Percentiles rank a stretch among this genome's conserved stretches.
Evolutionary conservation across 495 filamentous ascomycete genomes (phyloP).

Genomic region (Daldinia concentrica): DNA sequence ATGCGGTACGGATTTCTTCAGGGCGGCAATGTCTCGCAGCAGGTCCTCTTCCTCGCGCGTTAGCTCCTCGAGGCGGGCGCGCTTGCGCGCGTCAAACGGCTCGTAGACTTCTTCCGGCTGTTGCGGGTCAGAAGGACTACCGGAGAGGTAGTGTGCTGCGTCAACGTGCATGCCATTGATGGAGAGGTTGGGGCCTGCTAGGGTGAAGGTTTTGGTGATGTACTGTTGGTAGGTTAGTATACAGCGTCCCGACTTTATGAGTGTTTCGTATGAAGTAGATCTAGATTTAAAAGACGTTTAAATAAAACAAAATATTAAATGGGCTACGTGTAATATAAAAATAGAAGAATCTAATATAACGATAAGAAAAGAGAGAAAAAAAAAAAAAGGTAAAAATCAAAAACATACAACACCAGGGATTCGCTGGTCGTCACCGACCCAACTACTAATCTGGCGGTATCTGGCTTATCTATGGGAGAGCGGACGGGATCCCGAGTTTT

Average conservation of each 20-base stretch:
- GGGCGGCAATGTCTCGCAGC: constrained; percentile 73
- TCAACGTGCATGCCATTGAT: constrained; percentile 79
- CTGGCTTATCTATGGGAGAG: constrained; percentile 58
- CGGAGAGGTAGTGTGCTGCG: constrained; percentile 55
- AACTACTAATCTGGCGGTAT: constrained; percentile 57
- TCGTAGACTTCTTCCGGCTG: constrained; percentile 71
- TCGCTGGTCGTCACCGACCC: constrained; percentile 62
- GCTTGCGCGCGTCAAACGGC: constrained; percentile 76
- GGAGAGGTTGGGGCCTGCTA: constrained; percentile 72
- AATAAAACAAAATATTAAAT: neutral
- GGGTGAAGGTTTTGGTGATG: constrained; percentile 75
- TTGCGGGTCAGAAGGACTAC: constrained; percentile 41
- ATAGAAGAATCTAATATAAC: too few relatives aligned
- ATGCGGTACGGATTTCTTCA: constrained; percentile 74
- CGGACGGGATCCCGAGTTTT: constrained; percentile 62
- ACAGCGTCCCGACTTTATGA: neutral
- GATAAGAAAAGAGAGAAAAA: neutral
- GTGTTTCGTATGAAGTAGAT: neutral
- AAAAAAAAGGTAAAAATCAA: constrained; percentile 13
- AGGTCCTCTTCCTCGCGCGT: constrained; percentile 77
- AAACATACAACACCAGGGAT: constrained; percentile 60
- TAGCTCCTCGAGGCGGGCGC: constrained; percentile 70
- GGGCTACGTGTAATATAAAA: neutral
- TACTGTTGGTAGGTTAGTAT: constrained; percentile 61
- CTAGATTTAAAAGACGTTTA: neutral